Evolutionary conservation across 2,329 filamentous ascomycete genomes (phyloP).

Genomic region (Orbilia brochopaga): DNA sequence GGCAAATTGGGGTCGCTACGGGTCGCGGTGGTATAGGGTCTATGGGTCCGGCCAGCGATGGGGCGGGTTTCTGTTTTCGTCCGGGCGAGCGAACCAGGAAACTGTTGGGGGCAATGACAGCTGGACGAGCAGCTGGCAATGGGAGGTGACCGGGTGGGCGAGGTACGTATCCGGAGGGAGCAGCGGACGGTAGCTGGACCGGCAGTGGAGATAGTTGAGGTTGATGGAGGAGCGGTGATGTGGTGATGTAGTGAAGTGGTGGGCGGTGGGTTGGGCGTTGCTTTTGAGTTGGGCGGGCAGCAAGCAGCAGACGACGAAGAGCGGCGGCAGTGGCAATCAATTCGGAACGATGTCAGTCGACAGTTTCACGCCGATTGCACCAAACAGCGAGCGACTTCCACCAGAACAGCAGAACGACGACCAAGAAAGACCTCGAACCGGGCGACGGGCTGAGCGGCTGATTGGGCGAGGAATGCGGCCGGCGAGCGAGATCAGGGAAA

Average conservation of each 20-base stretch:
- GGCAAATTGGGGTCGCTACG: not conserved
- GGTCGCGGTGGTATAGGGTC: not conserved
- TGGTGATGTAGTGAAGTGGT: constrained; percentile 5
- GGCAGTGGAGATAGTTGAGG: constrained; percentile 3
- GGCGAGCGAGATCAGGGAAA: constrained; percentile 2
- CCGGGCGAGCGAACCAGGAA: not conserved
- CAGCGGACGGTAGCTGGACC: not conserved
- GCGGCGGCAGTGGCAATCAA: constrained; percentile 31
- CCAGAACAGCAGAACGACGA: not conserved
- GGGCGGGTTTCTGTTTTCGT: not conserved
- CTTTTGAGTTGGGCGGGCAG: not conserved
- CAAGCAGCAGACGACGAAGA: not conserved
- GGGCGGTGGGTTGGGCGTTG: constrained; percentile 1
- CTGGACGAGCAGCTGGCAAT: constrained; percentile 16
- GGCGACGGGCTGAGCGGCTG: not conserved
- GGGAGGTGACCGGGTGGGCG: constrained; percentile 4
- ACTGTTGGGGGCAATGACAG: constrained; percentile 32
- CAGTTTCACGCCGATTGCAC: constrained; percentile 7
- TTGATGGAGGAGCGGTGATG: not conserved
- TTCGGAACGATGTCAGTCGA: constrained; percentile 45
- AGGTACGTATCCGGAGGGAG: not conserved
- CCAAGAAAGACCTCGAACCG: not conserved
- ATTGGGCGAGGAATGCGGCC: constrained; percentile 1
- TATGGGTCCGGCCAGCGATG: not conserved
- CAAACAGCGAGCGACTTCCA: constrained; percentile 1